Conservation (phyloP, 441 rosid species). For the Adansonia madagascariensis region DNA sequence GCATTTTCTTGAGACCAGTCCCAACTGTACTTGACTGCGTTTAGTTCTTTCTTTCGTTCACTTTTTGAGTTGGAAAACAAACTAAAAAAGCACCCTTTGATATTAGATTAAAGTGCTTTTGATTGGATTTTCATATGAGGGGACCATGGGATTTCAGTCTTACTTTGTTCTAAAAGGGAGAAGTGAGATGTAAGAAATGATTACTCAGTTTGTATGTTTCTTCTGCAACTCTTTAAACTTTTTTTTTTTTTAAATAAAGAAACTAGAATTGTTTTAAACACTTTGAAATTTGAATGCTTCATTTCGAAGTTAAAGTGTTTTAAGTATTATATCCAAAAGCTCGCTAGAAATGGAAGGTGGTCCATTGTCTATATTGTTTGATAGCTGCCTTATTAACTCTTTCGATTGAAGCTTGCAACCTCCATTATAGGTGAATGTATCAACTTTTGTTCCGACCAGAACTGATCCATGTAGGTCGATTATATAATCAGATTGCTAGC, state of each 20-base stretch:
- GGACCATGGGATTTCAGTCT: constrained; percentile 31
- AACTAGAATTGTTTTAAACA: not conserved
- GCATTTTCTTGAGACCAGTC: constrained; percentile 56
- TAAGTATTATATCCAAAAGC: not conserved
- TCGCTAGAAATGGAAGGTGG: constrained; percentile 15
- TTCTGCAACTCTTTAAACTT: constrained; percentile 1
- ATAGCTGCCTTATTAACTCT: constrained; percentile 24
- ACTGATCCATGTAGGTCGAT: not conserved
- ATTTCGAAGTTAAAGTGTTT: constrained; percentile 7
- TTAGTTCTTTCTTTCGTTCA: constrained; percentile 17
- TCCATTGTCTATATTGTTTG: constrained; percentile 21
- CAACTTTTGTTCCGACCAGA: not conserved
- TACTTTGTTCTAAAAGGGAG: constrained; percentile 35
- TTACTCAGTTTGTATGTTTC: constrained; percentile 26
- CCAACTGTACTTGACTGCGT: constrained; percentile 37
- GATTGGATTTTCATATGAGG: constrained; percentile 27
- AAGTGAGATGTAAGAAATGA: constrained; percentile 32
- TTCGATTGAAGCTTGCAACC: constrained; percentile 18
- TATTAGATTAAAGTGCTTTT: not conserved
- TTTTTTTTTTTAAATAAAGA: not conserved
- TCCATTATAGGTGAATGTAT: constrained; percentile 17
- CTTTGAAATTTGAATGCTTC: constrained; percentile 21
- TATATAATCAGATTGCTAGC: not conserved
- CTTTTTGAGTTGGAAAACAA: constrained; percentile 40
- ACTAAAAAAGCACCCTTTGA: constrained; percentile 29